phyloP scores from a whole-genome alignment of 345 rosid species.

The Triadica sebifera region DNA sequence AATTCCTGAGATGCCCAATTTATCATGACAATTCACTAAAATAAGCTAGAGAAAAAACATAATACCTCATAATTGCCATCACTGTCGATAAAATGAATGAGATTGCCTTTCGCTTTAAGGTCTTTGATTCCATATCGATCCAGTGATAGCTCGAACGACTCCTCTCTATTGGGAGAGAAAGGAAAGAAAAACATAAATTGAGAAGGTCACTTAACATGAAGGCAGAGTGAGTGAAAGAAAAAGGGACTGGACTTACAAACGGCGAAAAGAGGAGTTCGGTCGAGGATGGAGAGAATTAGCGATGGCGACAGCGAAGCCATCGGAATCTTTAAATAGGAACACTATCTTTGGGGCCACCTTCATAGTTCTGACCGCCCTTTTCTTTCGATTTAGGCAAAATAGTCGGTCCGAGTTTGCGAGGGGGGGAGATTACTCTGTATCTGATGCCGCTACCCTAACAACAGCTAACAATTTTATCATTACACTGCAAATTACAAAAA shows the following conservation, averaged over 20 bases:
- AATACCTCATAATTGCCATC: constrained; percentile 54
- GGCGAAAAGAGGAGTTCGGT: constrained; percentile 44
- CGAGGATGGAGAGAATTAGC: constrained; percentile 43
- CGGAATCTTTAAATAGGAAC: constrained; percentile 48
- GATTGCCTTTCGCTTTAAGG: constrained; percentile 38
- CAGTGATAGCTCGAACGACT: constrained; percentile 52
- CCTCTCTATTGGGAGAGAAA: constrained; percentile 41
- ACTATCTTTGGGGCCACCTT: constrained; percentile 57
- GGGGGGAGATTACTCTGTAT: too few species aligned
- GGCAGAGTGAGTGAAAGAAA: background rate
- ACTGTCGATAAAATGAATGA: constrained; percentile 54
- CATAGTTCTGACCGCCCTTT: constrained; percentile 16
- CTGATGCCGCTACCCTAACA: too few species aligned
- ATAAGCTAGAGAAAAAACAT: background rate
- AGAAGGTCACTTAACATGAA: background rate
- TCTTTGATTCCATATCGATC: constrained; percentile 45
- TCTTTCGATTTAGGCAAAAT: background rate
- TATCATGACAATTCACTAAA: background rate
- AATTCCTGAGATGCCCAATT: background rate
- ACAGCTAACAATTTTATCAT: too few species aligned
- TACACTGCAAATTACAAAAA: too few species aligned
- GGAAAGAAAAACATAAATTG: background rate
- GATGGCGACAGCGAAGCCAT: constrained; percentile 49
- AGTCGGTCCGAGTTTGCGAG: too few species aligned
- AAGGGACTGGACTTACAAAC: constrained; percentile 40